Evolutionary conservation across 2,329 filamentous ascomycete species (phyloP), one percentile per base, ranked within the genome.

Genomic region (Akanthomyces uredinophilus): DNA sequence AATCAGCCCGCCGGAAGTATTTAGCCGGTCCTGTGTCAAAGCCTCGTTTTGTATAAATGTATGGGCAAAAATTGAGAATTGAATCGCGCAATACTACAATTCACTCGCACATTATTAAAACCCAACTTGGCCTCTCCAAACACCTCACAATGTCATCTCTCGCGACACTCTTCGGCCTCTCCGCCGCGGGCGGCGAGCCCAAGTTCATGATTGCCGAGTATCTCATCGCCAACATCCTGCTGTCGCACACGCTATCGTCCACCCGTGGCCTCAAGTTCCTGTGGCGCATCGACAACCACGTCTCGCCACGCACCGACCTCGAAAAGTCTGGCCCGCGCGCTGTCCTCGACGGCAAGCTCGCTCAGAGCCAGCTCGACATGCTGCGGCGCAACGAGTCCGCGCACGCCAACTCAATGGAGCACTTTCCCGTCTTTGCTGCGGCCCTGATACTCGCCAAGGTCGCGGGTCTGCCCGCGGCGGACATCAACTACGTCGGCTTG

Each of bases 331-430:
- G 60, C 20, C 53, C 60, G 5, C 51, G 60, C 5, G 60, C 60
- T 18, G 60, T 62, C 14, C 35, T 56, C 14, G 60, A 62, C 1
- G 60, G 60, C 18, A 39, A 35, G 10, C 51, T 62, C n/a, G 2
- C 24, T 2, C 60, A 62, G 60, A 1, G 13, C 29, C 60, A 56
- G 22, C 60, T 62, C 14, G 51, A 62, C 43, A 56, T 56, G 60
- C 46, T 62, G 0, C 16, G 35, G 52, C 60, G 60, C 44, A 62
- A 57, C 37, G 60, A 62, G 20, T 16, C 60, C 1, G 53, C 60
- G 5, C 60, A 62, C n/a, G 35, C 16, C 22, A 62, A 57, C 60
- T 62, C 53, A 22, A 51, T 57, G 60, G 60, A 62, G 8, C 53
- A 62, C 46, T 56, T 62, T 24, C 53, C 60, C 52, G 24, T 62